These are phyloP conservation scores for Rosa persica DNA, from an alignment of 306 rosid species.

Conservation along the genomic window DNA sequence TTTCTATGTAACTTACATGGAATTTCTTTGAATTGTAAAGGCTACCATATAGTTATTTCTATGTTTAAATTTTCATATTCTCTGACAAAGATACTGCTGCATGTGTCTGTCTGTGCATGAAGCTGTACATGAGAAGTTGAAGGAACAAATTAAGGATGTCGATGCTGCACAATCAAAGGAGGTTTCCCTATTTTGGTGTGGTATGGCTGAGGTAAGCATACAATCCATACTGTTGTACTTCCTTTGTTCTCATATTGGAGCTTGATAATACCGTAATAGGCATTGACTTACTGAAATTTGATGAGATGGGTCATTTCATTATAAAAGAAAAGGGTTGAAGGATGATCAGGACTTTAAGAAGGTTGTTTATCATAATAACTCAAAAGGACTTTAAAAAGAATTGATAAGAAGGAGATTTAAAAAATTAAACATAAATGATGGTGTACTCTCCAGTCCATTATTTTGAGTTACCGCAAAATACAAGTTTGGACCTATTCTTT, in stretches of 20 bases:
- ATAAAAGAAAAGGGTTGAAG: neutral
- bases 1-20: neutral
- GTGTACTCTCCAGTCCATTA: neutral
- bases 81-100: neutral
- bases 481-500: neutral
- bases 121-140: conserved; percentile 62
- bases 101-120: conserved; percentile 24
- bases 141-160: conserved; percentile 69
- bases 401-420: neutral
- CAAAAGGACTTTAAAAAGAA: neutral
- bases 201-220: conserved; percentile 90
- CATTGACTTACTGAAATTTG: neutral
- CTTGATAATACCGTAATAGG: neutral
- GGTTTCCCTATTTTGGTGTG: conserved; percentile 73
- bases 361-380: neutral
- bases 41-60: neutral
- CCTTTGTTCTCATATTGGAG: neutral
- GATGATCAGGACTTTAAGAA: neutral
- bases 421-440: neutral
- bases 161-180: conserved; percentile 66
- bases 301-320: neutral
- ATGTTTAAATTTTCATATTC: neutral
- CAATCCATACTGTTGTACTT: neutral
- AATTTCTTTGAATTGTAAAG: neutral
- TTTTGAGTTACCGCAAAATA: neutral